Conservation (phyloP, 768 basidiomycete genomes). For the Lentinula aciculospora region DNA sequence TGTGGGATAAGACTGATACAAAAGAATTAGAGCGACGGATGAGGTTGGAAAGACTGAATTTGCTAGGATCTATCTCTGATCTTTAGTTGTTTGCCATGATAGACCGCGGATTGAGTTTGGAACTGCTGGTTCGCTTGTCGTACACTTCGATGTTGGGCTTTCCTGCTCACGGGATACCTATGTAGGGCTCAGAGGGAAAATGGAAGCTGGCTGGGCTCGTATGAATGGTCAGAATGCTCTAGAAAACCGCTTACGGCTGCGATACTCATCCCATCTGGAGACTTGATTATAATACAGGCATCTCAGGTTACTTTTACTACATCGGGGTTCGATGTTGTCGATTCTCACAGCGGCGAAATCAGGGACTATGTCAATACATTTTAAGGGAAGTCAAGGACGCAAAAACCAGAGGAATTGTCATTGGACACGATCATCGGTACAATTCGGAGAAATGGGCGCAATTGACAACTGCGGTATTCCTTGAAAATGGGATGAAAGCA, state of each 20-base stretch:
- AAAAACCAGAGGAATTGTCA: slow-evolving; percentile 59
- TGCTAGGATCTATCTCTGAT: background rate
- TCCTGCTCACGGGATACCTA: background rate
- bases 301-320: slow-evolving; percentile 50
- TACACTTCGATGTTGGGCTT: background rate
- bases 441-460: slow-evolving; percentile 75
- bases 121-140: slow-evolving; percentile 58
- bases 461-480: slow-evolving; percentile 68
- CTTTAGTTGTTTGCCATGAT: background rate
- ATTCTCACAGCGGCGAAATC: background rate
- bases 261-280: slow-evolving; percentile 19
- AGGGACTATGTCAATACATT: slow-evolving; percentile 79
- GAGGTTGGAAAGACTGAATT: slow-evolving; percentile 29
- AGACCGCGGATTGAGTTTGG: slow-evolving; percentile 81
- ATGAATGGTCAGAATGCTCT: slow-evolving; percentile 59
- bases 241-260: background rate
- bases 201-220: slow-evolving; percentile 88
- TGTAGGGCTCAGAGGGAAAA: slow-evolving; percentile 67
- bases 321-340: background rate
- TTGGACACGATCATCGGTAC: slow-evolving; percentile 84
- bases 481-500: slow-evolving; percentile 58
- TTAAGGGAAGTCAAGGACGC: slow-evolving; percentile 48
- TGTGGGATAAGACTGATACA: slow-evolving; percentile 36
- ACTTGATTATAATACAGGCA: slow-evolving; percentile 75
- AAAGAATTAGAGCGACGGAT: slow-evolving; percentile 51